These are phyloP conservation scores for Diaporthe helianthi DNA, from an alignment of 2,329 filamentous ascomycete species.

Conservation along the genomic window DNA sequence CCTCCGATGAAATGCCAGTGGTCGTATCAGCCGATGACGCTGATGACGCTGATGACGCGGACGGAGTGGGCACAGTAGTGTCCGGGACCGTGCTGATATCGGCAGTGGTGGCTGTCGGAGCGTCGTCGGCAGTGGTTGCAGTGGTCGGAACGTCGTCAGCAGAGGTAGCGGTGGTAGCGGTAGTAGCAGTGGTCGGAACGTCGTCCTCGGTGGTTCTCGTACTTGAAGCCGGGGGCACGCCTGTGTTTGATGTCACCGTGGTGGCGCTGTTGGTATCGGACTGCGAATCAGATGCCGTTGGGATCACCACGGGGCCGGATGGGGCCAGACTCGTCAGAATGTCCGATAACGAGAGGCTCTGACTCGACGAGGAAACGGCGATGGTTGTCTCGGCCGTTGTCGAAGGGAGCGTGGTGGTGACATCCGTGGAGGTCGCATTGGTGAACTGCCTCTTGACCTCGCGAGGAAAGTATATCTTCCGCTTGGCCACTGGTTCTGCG, in stretches of 20 bases:
- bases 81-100: not conserved
- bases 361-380: constrained; percentile 23
- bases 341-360: constrained; percentile 26
- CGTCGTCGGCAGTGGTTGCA: not conserved
- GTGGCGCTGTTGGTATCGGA: constrained; percentile 16
- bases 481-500: constrained; percentile 50
- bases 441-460: constrained; percentile 59
- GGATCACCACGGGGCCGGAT: not conserved
- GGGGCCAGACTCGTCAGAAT: constrained; percentile 4
- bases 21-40: not conserved
- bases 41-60: no score
- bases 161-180: not conserved
- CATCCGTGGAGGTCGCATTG: constrained; percentile 51
- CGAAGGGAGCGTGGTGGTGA: constrained; percentile 39
- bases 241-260: not conserved
- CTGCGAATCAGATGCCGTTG: not conserved
- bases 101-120: not conserved
- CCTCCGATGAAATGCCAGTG: not conserved
- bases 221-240: not conserved
- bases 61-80: not conserved
- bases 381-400: constrained; percentile 34
- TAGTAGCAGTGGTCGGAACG: not conserved
- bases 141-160: not conserved
- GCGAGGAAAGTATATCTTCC: constrained; percentile 64
- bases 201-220: not conserved